phyloP scores from a whole-genome alignment of 2,329 filamentous ascomycete genomes.

The Colletotrichum costaricense region DNA sequence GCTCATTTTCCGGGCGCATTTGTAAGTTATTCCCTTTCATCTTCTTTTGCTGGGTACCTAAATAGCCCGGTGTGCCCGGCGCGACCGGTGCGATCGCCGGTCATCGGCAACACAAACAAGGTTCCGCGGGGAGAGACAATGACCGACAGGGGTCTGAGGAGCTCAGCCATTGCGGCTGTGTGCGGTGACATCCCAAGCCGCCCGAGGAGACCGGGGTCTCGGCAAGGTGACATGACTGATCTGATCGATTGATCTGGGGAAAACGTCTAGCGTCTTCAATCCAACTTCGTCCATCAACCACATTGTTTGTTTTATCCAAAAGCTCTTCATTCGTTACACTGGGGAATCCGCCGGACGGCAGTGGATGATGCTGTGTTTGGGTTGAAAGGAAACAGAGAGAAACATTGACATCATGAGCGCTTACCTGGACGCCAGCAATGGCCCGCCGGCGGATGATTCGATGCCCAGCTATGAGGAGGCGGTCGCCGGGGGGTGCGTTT shows the following conservation, averaged over 20 bases:
- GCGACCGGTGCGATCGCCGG: not conserved
- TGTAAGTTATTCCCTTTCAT: too few species aligned
- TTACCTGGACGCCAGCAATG: not conserved
- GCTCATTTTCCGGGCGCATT: not conserved
- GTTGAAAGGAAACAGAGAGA: not conserved
- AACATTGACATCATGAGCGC: not conserved
- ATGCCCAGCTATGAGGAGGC: conserved; percentile 27
- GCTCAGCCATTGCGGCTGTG: conserved; percentile 14
- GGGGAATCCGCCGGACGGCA: not conserved
- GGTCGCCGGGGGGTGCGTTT: conserved; percentile 17
- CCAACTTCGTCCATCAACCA: not conserved
- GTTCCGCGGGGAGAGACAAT: not conserved
- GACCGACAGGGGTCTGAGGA: not conserved
- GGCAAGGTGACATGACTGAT: not conserved
- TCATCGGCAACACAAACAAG: conserved; percentile 6
- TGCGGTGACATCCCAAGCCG: not conserved
- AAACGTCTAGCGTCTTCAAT: not conserved
- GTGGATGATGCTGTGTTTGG: not conserved
- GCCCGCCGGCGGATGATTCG: conserved; percentile 1
- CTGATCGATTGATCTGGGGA: not conserved
- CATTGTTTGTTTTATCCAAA: not conserved
- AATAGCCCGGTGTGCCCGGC: too few species aligned
- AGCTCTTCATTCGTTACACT: not conserved
- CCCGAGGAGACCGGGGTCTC: not conserved
- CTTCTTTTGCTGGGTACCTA: too few species aligned